A percentile compares a stretch with the other conserved stretches of the same genome.
phyloP scores from a whole-genome alignment of 2,329 filamentous ascomycete genomes.

The Colletotrichum karsti region DNA sequence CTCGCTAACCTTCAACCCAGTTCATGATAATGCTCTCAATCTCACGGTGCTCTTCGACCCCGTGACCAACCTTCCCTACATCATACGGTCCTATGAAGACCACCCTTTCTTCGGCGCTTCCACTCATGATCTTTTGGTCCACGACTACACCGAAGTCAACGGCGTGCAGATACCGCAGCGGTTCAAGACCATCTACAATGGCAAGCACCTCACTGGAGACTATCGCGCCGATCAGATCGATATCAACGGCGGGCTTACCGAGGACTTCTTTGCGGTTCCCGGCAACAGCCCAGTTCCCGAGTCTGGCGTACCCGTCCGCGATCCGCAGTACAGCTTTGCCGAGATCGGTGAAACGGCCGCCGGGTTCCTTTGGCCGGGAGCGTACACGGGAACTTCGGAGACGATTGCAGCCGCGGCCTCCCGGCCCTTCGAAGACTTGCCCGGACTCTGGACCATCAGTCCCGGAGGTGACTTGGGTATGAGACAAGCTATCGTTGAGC shows the following conservation, averaged over 20 bases:
- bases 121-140: conserved; percentile 22
- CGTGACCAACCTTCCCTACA: conserved; percentile 1
- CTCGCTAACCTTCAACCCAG: background rate
- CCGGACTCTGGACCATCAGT: background rate
- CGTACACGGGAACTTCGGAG: conserved; percentile 17
- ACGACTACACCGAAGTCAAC: conserved; percentile 16
- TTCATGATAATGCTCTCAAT: background rate
- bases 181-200: conserved; percentile 18
- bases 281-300: conserved; percentile 6
- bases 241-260: background rate
- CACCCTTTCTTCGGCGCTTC: conserved; percentile 24
- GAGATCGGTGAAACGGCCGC: conserved; percentile 26
- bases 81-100: conserved; percentile 21
- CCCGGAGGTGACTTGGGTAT: background rate
- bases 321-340: background rate
- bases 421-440: background rate
- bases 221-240: background rate
- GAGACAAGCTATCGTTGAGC: conserved; percentile 26
- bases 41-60: background rate
- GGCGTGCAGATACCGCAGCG: conserved; percentile 13
- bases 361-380: conserved; percentile 20
- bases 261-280: background rate
- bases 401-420: background rate
- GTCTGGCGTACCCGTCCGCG: background rate
- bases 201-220: conserved; percentile 3